Evolutionary conservation across 75 land plant genomes (phyloP), one percentile per base, ranked within the genome.

Genomic region (Sequoiadendron giganteum): DNA sequence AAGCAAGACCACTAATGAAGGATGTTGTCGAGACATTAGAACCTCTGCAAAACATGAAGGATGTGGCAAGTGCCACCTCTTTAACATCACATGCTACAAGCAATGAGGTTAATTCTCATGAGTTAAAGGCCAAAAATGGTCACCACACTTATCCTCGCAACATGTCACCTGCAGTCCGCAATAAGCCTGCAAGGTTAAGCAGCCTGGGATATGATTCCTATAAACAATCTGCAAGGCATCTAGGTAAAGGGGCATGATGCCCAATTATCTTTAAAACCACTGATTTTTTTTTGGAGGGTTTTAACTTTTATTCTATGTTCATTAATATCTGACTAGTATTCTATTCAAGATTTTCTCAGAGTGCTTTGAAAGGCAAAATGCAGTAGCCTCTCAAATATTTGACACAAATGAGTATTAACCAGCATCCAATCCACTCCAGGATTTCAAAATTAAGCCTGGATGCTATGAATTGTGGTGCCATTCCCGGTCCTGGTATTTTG

Each of bases 1-100:
- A 89, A 77, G n/a, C 56, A 2, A 76, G 93, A 78, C 93, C 93
- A 6, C 16, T 72, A 14, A 91, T 92, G 93, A 58, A 85, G 79
- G 65, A 87, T 68, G 83, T 92, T 1, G 91, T 91, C 34, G 88
- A 90, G 75, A 81, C 79, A 15, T 61, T 91, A 52, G 91, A 90
- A 75, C 88, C 91, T 19, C 88, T 91, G 36, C 85, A 87, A 30
- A 85, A 85, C 47, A 36, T 88, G 42, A 88, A 56, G 19, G 92
- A 91, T 86, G 65, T 75, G 15, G 76, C 85, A 28, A 8, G 25
- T 38, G 87, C 15, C n/a, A 42, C 80, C 65, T 91, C 68, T 85
- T 56, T 55, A 55, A 85, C 86, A 54, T 25, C 25, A 6, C 49
- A 84, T 84, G 55, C 38, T 85, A 15, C 65, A 54, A 85, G 65